Percentiles rank a stretch among this genome's conserved stretches.
Evolutionary conservation across 129 eudicot species (phyloP).

Genomic region (Flaveria brownii): DNA sequence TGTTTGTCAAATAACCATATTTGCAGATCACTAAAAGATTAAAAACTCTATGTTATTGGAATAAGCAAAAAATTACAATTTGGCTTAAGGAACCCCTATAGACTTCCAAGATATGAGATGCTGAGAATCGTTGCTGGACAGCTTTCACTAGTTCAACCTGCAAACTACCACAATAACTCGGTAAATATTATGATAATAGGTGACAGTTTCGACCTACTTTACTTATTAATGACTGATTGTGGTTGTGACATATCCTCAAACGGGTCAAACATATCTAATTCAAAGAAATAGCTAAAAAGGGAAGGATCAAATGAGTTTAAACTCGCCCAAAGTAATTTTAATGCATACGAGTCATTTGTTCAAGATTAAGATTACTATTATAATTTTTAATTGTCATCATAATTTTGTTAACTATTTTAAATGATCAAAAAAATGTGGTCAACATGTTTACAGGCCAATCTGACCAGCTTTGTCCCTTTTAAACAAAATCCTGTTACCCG

Average conservation of each 20-base stretch:
- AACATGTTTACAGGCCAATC: background rate
- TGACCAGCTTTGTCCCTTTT: background rate
- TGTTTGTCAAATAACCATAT: conserved; percentile 5
- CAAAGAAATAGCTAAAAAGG: no score
- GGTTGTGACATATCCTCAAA: no score
- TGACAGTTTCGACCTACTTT: background rate
- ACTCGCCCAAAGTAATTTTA: background rate
- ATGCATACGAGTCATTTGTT: background rate
- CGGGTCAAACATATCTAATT: no score
- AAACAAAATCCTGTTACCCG: background rate
- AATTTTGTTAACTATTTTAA: background rate
- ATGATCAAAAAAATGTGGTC: background rate
- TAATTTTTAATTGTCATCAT: background rate
- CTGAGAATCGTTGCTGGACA: conserved; percentile 67
- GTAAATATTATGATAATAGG: conserved; percentile 6
- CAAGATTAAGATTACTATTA: background rate
- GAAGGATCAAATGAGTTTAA: no score
- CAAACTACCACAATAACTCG: conserved; percentile 22
- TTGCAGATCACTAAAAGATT: background rate
- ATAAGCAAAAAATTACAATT: conserved; percentile 46
- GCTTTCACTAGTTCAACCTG: conserved; percentile 87
- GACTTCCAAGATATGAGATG: conserved; percentile 89
- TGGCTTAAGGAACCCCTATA: conserved; percentile 87
- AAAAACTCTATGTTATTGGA: background rate
- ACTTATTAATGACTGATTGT: no score